Conservation (phyloP, 2,329 filamentous ascomycete species). For the Alternaria gansuensis region DNA sequence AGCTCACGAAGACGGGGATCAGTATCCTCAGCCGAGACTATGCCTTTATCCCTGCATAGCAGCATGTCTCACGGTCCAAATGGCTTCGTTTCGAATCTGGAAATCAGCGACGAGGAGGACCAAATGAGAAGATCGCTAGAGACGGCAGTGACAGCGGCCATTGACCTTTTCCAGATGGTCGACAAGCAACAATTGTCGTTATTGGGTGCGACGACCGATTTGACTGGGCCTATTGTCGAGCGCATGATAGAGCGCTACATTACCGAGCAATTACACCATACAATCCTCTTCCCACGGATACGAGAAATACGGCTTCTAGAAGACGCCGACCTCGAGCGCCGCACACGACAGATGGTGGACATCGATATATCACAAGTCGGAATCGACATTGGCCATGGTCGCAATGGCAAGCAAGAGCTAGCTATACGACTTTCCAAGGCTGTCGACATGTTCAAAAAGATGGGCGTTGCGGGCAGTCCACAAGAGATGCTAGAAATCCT, state of each 20-base stretch:
- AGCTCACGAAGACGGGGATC: constrained; percentile 49
- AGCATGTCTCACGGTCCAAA: constrained; percentile 48
- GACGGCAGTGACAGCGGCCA: constrained; percentile 89
- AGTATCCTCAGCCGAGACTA: constrained; percentile 49
- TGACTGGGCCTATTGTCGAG: constrained; percentile 92
- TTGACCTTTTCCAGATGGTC: constrained; percentile 93
- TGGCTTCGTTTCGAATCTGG: constrained; percentile 58
- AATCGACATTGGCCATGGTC: constrained; percentile 81
- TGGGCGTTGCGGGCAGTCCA: constrained; percentile 77
- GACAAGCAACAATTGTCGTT: constrained; percentile 95
- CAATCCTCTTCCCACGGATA: constrained; percentile 82
- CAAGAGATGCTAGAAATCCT: constrained; percentile 89
- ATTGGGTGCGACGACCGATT: constrained; percentile 88
- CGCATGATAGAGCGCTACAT: constrained; percentile 94
- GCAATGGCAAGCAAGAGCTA: constrained; percentile 80
- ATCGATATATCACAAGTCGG: constrained; percentile 96
- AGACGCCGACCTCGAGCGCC: constrained; percentile 85
- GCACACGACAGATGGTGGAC: constrained; percentile 91
- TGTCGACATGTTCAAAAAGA: constrained; percentile 88
- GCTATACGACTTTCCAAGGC: constrained; percentile 78
- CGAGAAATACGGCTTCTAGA: constrained; percentile 80
- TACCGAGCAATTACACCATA: constrained; percentile 87
- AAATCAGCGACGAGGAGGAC: constrained; percentile 89
- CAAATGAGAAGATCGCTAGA: constrained; percentile 88
- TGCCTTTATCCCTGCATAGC: constrained; percentile 51